These are phyloP conservation scores for Fomitopsis schrenkii DNA, from an alignment of 1,284 basidiomycete species.

Conservation along the genomic window DNA sequence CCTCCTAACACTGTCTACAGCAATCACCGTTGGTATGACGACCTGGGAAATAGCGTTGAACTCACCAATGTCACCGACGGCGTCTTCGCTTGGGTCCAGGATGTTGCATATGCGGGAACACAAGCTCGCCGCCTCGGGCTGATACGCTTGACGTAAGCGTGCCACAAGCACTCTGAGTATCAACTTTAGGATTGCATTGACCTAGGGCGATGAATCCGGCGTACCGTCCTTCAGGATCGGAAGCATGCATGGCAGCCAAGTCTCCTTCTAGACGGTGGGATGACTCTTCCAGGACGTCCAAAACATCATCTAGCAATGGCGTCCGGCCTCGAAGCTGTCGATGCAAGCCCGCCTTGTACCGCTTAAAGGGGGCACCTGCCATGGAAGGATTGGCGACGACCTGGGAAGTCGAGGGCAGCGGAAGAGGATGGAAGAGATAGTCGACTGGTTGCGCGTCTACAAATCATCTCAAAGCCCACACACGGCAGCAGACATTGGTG, in stretches of 20 bases:
- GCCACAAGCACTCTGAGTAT: constrained; percentile 33
- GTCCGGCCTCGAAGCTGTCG: constrained; percentile 60
- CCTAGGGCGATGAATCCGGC: constrained; percentile 10
- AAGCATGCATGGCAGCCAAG: constrained; percentile 42
- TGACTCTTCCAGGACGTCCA: constrained; percentile 53
- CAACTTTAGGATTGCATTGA: background rate
- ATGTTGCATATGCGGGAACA: constrained; percentile 37
- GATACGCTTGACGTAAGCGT: constrained; percentile 39
- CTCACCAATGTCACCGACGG: constrained; percentile 31
- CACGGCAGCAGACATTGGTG: background rate
- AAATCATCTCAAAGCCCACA: background rate
- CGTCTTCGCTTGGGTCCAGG: constrained; percentile 31
- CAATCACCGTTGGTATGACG: background rate
- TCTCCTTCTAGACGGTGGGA: constrained; percentile 55
- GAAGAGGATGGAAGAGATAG: constrained; percentile 52
- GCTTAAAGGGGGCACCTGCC: constrained; percentile 48
- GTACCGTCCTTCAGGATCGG: constrained; percentile 33
- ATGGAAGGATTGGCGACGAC: constrained; percentile 31
- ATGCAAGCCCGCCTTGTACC: constrained; percentile 51
- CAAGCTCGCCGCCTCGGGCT: constrained; percentile 43
- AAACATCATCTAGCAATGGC: constrained; percentile 50
- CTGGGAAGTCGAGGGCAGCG: constrained; percentile 42
- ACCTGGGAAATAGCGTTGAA: background rate
- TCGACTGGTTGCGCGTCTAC: constrained; percentile 47
- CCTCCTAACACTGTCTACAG: constrained; percentile 16